Evolutionary conservation across 2,329 filamentous ascomycete genomes (phyloP).

Genomic region (Aspergillus flavus): DNA sequence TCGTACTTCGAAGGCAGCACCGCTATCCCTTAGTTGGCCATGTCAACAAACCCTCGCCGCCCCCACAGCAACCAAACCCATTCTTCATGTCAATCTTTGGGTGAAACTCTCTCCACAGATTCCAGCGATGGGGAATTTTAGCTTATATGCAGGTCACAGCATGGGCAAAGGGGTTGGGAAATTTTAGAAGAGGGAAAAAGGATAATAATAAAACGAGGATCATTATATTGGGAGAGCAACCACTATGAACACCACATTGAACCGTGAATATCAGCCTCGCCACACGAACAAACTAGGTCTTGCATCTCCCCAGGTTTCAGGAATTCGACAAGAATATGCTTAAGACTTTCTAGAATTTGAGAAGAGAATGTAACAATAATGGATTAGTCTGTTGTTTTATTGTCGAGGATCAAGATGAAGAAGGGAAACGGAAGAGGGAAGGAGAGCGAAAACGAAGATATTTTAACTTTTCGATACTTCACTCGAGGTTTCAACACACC

Average conservation of each 20-base stretch:
- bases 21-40: conserved; percentile 3
- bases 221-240: background rate
- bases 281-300: background rate
- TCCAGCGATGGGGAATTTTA: background rate
- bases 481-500: background rate
- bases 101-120: conserved; percentile 2
- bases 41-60: conserved; percentile 26
- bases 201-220: background rate
- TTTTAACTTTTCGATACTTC: background rate
- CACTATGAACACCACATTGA: background rate
- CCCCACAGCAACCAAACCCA: conserved; percentile 27
- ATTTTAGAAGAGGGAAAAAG: background rate
- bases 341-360: background rate
- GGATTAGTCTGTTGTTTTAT: background rate
- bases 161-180: background rate
- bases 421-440: background rate
- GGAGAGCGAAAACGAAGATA: background rate
- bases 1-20: conserved; percentile 2
- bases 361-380: background rate
- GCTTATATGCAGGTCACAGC: background rate
- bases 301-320: background rate
- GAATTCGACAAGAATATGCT: background rate
- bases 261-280: background rate
- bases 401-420: background rate
- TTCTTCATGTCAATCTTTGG: background rate